Evolutionary conservation across 2,329 filamentous ascomycete genomes (phyloP), one percentile per base, ranked within the genome.

Genomic region (Massarina eburnea): DNA sequence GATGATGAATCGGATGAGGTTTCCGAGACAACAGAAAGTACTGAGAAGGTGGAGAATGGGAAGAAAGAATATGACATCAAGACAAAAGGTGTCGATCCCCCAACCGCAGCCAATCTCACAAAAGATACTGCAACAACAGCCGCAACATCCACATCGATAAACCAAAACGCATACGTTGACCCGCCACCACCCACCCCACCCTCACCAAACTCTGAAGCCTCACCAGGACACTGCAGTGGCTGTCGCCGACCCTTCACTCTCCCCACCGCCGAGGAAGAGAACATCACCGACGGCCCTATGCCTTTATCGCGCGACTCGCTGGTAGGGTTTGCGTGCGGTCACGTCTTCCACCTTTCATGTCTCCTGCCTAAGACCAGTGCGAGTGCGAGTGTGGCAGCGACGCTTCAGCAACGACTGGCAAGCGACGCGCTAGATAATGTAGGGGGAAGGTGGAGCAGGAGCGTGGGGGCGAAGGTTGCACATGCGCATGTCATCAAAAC

Each of bases 401-500:
- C 73, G 20, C 52, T 79, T 42, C 73, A 85, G 45, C 55, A 67
- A 34, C 59, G 63, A 45, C 59, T 73, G 14, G 62, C 61, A 14
- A 48, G 38, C 9, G 66, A 70, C 52, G 66, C 73, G 3, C 72
- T 80, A 21, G 73, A 72, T 2, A 24, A 20, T 9, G 21, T 20
- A 10, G 61, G 67, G 3, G 73, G 68, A 14, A 68, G 70, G 20
- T 70, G 66, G 62, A 78, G 80, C 7, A 78, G 85, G 45, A 89
- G 86, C 42, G 84, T 97, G 6, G 88, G 89, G 4, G 65, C 59
- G 7, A 69, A 69, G 46, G 64, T 69, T 5, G 62, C 65, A 36
- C 65, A 69, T 88, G 48, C 97, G 78, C n/a, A 96, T 89, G 59
- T 96, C 84, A n/a, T 84, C 81, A 46, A 85, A 88, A 65, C 96